Evolutionary conservation across 225 moss, liverwort and hornwort species (phyloP).

Genomic region (Sphagnum contortum): DNA sequence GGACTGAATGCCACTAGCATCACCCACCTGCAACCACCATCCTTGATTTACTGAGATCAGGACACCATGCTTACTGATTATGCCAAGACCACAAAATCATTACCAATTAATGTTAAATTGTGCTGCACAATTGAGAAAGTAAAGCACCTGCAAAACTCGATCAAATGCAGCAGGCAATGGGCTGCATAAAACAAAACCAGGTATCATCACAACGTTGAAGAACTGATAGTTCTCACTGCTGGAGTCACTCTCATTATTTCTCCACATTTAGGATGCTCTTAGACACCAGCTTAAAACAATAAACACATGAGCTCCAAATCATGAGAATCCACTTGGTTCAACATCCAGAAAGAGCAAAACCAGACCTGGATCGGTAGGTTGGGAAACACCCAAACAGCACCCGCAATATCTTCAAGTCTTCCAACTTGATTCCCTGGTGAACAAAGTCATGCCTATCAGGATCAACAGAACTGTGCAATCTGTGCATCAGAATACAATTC

Average conservation of each 20-base stretch:
- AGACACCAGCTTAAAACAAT: neutral
- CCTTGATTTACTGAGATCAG: neutral
- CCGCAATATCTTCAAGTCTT: conserved; percentile 61
- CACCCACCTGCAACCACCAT: conserved; percentile 59
- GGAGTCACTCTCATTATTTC: too few species aligned
- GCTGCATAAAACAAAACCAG: conserved; percentile 34
- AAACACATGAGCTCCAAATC: neutral
- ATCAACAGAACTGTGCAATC: too few species aligned
- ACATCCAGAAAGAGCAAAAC: neutral
- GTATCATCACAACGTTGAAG: too few species aligned
- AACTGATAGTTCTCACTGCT: too few species aligned
- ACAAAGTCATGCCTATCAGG: neutral
- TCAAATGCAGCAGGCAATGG: conserved; percentile 76
- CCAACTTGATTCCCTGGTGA: conserved; percentile 69
- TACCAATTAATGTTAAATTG: too few species aligned
- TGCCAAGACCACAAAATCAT: too few species aligned
- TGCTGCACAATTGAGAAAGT: neutral
- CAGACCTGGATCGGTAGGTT: conserved; percentile 77
- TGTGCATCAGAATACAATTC: too few species aligned
- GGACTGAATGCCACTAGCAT: conserved; percentile 97
- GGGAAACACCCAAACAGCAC: conserved; percentile 87
- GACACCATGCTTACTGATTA: too few species aligned
- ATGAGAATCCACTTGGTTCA: too few species aligned
- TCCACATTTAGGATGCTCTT: too few species aligned
- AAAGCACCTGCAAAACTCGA: conserved; percentile 74